Evolutionary conservation across 768 basidiomycete genomes (phyloP).

Genomic region (Hortiboletus campestris): DNA sequence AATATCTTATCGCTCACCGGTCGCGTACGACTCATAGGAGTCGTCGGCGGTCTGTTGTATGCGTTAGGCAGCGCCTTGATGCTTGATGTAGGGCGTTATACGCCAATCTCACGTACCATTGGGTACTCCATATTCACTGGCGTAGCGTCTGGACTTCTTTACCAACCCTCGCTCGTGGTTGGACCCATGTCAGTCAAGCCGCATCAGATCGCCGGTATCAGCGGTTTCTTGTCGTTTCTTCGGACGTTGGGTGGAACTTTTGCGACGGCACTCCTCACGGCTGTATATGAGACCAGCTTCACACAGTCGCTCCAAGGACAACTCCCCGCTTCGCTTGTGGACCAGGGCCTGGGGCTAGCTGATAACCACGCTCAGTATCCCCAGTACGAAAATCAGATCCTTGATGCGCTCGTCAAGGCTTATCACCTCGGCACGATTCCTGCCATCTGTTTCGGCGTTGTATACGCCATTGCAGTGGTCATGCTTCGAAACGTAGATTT

Average conservation of each 20-base stretch:
- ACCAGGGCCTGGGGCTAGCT: conserved; percentile 32
- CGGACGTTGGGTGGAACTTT: conserved; percentile 35
- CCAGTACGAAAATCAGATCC: conserved; percentile 33
- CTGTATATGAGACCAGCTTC: conserved; percentile 33
- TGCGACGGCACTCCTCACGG: conserved; percentile 36
- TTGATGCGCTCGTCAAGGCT: conserved; percentile 32
- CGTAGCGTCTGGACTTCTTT: conserved; percentile 32
- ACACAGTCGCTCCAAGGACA: conserved; percentile 28
- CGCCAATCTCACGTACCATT: conserved; percentile 27
- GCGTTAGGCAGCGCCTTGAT: conserved; percentile 34
- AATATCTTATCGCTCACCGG: conserved; percentile 34
- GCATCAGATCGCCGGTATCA: conserved; percentile 34
- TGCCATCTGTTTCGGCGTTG: conserved; percentile 32
- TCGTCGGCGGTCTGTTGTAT: conserved; percentile 31
- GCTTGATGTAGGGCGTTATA: conserved; percentile 32
- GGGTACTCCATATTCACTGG: conserved; percentile 34
- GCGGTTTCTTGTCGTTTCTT: conserved; percentile 36
- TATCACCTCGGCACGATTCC: conserved; percentile 36
- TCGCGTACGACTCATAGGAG: conserved; percentile 31
- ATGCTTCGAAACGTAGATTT: conserved; percentile 35
- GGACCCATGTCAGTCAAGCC: conserved; percentile 37
- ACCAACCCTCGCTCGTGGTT: conserved; percentile 35
- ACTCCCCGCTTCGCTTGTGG: conserved; percentile 28
- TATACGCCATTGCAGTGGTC: conserved; percentile 31
- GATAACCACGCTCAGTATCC: conserved; percentile 31